These are phyloP conservation scores for Paramecium biaurelia DNA, from an alignment of 73 alveolate genomes.

Conservation along the genomic window DNA sequence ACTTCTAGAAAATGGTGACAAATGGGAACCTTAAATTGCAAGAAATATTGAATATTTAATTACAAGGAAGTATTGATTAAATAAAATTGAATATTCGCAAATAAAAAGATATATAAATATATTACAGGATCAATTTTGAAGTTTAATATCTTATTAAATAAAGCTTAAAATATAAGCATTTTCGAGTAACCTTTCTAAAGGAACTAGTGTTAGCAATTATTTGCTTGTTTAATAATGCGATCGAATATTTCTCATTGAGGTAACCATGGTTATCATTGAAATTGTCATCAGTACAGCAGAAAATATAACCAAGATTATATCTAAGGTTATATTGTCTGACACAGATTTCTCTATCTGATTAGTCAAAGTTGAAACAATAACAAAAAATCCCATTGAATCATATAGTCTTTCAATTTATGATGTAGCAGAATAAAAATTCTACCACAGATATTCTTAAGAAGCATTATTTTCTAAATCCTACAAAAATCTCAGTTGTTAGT, in stretches of 20 bases:
- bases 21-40: conserved; percentile 90
- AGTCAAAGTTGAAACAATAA: neutral
- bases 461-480: neutral
- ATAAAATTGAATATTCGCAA: neutral
- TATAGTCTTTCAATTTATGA: neutral
- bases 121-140: neutral
- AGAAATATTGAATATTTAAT: conserved; percentile 81
- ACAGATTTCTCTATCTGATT: neutral
- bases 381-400: neutral
- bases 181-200: neutral
- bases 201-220: neutral
- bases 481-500: neutral
- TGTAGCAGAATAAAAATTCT: neutral
- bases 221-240: neutral
- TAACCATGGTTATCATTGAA: neutral
- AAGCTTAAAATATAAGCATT: neutral
- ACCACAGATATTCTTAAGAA: neutral
- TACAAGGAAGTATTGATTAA: neutral
- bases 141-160: neutral
- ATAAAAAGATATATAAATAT: neutral
- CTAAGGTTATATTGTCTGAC: neutral
- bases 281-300: neutral
- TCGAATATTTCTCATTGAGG: neutral
- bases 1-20: conserved; percentile 87
- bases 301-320: neutral